Evolutionary conservation across 371 early-diverging fungal species (phyloP).

Genomic region (Mortierella sp.): DNA sequence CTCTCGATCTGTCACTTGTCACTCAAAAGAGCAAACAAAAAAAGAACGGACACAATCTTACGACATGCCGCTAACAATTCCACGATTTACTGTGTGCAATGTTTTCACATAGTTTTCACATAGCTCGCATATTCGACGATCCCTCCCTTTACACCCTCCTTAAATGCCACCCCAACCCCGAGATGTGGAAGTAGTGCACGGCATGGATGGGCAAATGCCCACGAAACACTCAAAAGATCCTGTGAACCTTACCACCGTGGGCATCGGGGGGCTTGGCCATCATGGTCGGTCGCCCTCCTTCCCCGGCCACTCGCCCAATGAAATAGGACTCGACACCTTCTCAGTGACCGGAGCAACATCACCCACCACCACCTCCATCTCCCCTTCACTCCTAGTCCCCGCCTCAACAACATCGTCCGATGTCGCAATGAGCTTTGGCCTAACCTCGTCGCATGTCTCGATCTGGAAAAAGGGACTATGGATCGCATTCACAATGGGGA

Average conservation of each 20-base stretch:
- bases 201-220: neutral
- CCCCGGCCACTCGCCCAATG: neutral
- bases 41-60: neutral
- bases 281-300: neutral
- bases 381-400: neutral
- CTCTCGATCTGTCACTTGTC: neutral
- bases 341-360: neutral
- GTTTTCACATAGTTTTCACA: neutral
- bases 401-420: neutral
- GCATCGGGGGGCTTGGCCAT: neutral
- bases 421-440: conserved; percentile 23
- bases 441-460: conserved; percentile 46
- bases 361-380: neutral
- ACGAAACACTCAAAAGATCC: conserved; percentile 15
- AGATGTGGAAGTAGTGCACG: conserved; percentile 22
- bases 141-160: neutral
- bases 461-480: conserved; percentile 48
- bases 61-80: neutral
- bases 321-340: neutral
- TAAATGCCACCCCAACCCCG: conserved; percentile 37
- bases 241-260: neutral
- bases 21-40: neutral
- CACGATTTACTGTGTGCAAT: neutral
- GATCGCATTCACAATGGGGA: conserved; percentile 39
- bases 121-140: neutral